These are phyloP conservation scores for Arctium lappa DNA, from an alignment of 129 eudicot species.

Conservation along the genomic window DNA sequence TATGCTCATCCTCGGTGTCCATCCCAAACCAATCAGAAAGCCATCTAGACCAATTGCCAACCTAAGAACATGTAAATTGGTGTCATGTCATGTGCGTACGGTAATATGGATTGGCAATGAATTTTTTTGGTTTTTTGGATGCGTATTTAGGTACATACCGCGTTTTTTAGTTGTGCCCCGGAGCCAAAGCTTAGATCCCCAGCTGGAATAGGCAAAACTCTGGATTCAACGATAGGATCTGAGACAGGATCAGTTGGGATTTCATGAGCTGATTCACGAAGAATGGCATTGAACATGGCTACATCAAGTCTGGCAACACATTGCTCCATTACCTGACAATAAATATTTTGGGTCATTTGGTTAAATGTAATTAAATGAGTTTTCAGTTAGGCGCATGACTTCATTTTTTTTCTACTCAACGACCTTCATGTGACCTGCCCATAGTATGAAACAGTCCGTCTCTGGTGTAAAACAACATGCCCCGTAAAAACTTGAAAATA, in stretches of 20 bases:
- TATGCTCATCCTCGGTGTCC: slow-evolving; percentile 45
- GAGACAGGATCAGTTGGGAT: slow-evolving; percentile 98
- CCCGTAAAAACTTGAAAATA: neutral
- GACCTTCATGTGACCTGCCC: neutral
- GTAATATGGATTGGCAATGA: neutral
- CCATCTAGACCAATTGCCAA: slow-evolving; percentile 96
- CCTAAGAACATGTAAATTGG: slow-evolving; percentile 36
- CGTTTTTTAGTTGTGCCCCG: slow-evolving; percentile 94
- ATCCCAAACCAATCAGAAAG: slow-evolving; percentile 64
- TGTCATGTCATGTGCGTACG: neutral
- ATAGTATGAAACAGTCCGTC: neutral
- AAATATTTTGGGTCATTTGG: neutral
- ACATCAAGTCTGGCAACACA: slow-evolving; percentile 93
- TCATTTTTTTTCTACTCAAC: neutral
- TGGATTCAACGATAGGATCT: slow-evolving; percentile 90
- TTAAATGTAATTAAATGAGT: neutral
- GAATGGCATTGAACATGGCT: slow-evolving; percentile 98
- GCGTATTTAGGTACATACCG: slow-evolving; percentile 47
- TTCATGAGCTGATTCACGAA: slow-evolving; percentile 90
- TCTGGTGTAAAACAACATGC: neutral
- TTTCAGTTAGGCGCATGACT: neutral
- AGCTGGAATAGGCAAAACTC: slow-evolving; percentile 90
- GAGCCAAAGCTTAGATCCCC: slow-evolving; percentile 95
- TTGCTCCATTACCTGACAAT: slow-evolving; percentile 80
- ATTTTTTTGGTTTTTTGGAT: neutral